Percentiles rank a stretch among this genome's conserved stretches.
Conservation (phyloP, 805 yeast species). For the Monosporozyma unispora region DNA sequence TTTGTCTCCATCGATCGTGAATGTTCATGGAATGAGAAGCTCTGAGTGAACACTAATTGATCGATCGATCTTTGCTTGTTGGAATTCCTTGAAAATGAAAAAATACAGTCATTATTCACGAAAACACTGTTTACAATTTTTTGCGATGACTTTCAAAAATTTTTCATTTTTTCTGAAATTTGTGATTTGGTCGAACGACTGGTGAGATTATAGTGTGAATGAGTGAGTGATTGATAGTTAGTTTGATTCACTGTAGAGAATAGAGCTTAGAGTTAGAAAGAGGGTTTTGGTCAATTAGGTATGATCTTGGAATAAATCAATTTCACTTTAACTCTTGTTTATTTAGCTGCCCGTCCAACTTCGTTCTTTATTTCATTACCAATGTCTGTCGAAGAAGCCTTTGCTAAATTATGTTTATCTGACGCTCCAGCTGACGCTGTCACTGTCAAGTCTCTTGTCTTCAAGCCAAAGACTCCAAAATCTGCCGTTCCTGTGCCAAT, state of each 20-base stretch:
- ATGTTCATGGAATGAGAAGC: no score
- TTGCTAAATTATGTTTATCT: constrained; percentile 56
- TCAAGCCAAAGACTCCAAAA: constrained; percentile 88
- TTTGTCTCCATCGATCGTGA: no score
- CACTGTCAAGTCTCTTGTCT: constrained; percentile 66
- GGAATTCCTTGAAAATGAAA: not conserved
- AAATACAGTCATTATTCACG: not conserved
- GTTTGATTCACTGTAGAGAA: not conserved
- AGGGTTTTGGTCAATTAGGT: no score
- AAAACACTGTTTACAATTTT: not conserved
- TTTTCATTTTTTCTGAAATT: not conserved
- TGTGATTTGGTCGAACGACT: not conserved
- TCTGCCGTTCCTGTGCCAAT: constrained; percentile 71
- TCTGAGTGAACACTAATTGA: not conserved
- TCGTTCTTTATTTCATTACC: not conserved
- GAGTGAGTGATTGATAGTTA: not conserved
- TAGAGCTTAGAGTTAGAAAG: no score
- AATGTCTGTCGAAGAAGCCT: constrained; percentile 45
- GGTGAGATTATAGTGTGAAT: not conserved
- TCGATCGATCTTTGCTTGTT: not conserved
- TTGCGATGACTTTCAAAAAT: not conserved
- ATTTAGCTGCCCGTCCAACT: not conserved
- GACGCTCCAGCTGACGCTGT: constrained; percentile 40
- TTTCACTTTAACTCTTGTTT: not conserved
- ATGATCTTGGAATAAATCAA: no score